A percentile compares a stretch with the other conserved stretches of the same genome.
Evolutionary conservation across 2,329 filamentous ascomycete species (phyloP).

Genomic region (Ilyonectria destructans): DNA sequence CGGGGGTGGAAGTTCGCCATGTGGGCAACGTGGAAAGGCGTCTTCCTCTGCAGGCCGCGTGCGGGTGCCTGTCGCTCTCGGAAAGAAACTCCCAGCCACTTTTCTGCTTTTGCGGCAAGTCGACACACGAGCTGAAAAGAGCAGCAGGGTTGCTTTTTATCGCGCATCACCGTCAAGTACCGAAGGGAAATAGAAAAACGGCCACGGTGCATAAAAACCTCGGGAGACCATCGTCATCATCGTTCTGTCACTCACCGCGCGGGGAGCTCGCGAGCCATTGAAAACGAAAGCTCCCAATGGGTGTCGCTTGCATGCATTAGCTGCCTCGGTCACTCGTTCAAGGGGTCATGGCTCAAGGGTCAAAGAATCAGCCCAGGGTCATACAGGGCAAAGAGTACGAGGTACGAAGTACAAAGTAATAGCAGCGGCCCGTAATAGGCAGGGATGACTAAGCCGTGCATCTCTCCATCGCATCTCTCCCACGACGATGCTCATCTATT

Average conservation of each 20-base stretch:
- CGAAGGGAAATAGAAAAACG: constrained; percentile 6
- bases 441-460: background rate
- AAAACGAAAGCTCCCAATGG: constrained; percentile 18
- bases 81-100: background rate
- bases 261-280: constrained; percentile 27
- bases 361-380: background rate
- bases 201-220: constrained; percentile 15
- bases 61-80: constrained; percentile 18
- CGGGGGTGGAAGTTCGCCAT: constrained; percentile 20
- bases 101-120: constrained; percentile 10
- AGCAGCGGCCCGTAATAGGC: background rate
- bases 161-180: constrained; percentile 20
- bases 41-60: constrained; percentile 17
- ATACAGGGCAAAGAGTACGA: background rate
- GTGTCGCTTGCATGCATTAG: constrained; percentile 28
- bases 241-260: constrained; percentile 23
- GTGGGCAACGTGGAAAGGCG: constrained; percentile 22
- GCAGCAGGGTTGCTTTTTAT: constrained; percentile 16
- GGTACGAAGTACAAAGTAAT: background rate
- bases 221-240: constrained; percentile 21
- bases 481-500: constrained; percentile 27
- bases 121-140: constrained; percentile 10
- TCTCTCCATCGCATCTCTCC: background rate
- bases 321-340: constrained; percentile 8
- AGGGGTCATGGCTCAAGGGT: constrained; percentile 1